Evolutionary conservation across 2,329 filamentous ascomycete species (phyloP).

Genomic region (Aspergillus udagawae): DNA sequence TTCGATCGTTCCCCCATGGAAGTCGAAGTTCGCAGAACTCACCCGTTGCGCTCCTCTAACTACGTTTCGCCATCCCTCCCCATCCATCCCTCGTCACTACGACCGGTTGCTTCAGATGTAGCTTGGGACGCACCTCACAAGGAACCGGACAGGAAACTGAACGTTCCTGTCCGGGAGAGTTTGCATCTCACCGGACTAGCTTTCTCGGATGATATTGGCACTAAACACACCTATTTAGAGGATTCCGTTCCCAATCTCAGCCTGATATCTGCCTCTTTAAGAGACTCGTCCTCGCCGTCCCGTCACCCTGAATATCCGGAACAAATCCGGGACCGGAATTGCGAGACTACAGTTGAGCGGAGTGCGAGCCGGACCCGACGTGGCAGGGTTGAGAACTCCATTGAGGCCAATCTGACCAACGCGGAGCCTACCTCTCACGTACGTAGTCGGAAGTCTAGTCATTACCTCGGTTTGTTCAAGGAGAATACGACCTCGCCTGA

Average conservation of each 20-base stretch:
- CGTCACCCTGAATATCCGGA: slow-evolving; percentile 21
- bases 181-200: slow-evolving; percentile 19
- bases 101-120: slow-evolving; percentile 24
- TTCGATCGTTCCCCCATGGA: slow-evolving; percentile 34
- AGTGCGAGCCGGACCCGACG: slow-evolving; percentile 42
- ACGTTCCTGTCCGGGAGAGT: slow-evolving; percentile 13
- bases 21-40: slow-evolving; percentile 33
- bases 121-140: slow-evolving; percentile 21
- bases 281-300: slow-evolving; percentile 21
- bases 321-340: slow-evolving; percentile 18
- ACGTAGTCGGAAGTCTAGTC: slow-evolving; percentile 62
- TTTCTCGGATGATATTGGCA: slow-evolving; percentile 22
- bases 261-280: slow-evolving; percentile 25
- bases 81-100: slow-evolving; percentile 18
- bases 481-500: slow-evolving; percentile 56
- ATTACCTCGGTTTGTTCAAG: slow-evolving; percentile 62
- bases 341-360: slow-evolving; percentile 28
- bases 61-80: slow-evolving; percentile 22
- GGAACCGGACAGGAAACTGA: slow-evolving; percentile 14
- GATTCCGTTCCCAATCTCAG: slow-evolving; percentile 20
- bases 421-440: slow-evolving; percentile 52
- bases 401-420: slow-evolving; percentile 60
- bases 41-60: slow-evolving; percentile 26
- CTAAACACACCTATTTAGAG: slow-evolving; percentile 13
- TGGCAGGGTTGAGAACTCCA: slow-evolving; percentile 56